These are phyloP conservation scores for Persicaria maculosa DNA, from an alignment of 148 eudicot genomes.

Conservation along the genomic window DNA sequence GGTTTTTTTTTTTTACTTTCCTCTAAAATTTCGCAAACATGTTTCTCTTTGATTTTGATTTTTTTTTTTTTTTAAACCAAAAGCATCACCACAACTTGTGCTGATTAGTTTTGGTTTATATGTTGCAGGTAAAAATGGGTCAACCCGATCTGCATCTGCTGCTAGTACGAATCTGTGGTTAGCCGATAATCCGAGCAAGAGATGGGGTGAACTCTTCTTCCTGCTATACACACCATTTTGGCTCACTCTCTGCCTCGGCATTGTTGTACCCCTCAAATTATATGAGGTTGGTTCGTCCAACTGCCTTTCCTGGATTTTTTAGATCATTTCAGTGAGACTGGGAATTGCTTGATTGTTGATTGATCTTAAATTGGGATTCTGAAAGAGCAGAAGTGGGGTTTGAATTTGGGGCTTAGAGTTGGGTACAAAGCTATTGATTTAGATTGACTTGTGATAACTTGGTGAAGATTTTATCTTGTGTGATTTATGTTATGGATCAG, in stretches of 20 bases:
- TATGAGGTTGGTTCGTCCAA: conserved; percentile 49
- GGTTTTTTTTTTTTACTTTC: conserved; percentile 2
- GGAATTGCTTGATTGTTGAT: background rate
- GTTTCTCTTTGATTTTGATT: background rate
- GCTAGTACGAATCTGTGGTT: conserved; percentile 36
- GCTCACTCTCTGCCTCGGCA: conserved; percentile 94
- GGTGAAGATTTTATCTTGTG: background rate
- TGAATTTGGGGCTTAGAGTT: background rate
- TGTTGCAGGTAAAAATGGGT: conserved; percentile 8
- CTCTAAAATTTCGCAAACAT: background rate
- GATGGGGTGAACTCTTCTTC: conserved; percentile 93
- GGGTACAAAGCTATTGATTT: background rate
- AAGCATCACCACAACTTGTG: background rate
- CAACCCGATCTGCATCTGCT: background rate
- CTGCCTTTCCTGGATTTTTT: background rate
- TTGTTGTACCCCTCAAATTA: conserved; percentile 79
- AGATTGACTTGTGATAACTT: background rate
- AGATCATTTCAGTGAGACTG: background rate
- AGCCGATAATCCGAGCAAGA: conserved; percentile 72
- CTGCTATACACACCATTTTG: conserved; percentile 85
- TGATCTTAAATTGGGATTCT: background rate
- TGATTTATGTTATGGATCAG: background rate
- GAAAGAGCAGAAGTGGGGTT: background rate
- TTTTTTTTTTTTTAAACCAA: background rate
- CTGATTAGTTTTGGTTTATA: background rate